phyloP scores from a whole-genome alignment of 495 filamentous ascomycete genomes.

The Tuber umbilicatum region DNA sequence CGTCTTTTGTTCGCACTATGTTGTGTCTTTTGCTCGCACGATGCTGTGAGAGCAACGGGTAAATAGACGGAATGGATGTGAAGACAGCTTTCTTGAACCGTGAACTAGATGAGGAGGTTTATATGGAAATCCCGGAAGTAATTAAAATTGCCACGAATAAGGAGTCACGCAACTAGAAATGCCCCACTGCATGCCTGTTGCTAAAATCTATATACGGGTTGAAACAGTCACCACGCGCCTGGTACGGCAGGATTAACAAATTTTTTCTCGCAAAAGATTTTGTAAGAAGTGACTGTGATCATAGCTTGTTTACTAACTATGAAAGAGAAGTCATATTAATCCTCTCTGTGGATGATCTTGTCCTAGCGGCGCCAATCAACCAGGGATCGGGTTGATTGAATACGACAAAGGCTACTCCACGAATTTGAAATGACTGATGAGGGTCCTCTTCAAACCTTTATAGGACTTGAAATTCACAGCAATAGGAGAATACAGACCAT shows the following conservation, averaged over 20 bases:
- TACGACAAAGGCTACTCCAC: neutral
- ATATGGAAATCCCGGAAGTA: too few species aligned
- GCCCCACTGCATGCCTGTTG: conserved; percentile 1
- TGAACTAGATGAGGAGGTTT: too few species aligned
- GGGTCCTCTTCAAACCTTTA: conserved; percentile 6
- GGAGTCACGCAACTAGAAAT: conserved; percentile 2
- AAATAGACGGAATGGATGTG: too few species aligned
- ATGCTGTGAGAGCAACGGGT: too few species aligned
- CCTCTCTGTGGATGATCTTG: neutral
- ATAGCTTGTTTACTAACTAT: conserved; percentile 1
- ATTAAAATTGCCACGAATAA: too few species aligned
- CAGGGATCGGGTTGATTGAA: neutral
- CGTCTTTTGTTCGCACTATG: too few species aligned
- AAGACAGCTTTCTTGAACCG: too few species aligned
- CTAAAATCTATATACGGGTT: conserved; percentile 20
- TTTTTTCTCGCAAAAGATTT: conserved; percentile 14
- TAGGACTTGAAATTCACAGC: too few species aligned
- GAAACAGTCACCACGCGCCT: conserved; percentile 27
- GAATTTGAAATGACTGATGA: neutral
- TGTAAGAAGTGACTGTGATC: conserved; percentile 7
- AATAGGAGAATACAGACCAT: too few species aligned
- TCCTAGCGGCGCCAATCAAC: neutral
- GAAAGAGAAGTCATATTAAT: conserved; percentile 3
- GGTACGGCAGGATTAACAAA: conserved; percentile 15
- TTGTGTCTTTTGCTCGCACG: too few species aligned